Evolutionary conservation across 495 filamentous ascomycete genomes (phyloP), one percentile per base, ranked within the genome.

Genomic region (Xylaria venustula): DNA sequence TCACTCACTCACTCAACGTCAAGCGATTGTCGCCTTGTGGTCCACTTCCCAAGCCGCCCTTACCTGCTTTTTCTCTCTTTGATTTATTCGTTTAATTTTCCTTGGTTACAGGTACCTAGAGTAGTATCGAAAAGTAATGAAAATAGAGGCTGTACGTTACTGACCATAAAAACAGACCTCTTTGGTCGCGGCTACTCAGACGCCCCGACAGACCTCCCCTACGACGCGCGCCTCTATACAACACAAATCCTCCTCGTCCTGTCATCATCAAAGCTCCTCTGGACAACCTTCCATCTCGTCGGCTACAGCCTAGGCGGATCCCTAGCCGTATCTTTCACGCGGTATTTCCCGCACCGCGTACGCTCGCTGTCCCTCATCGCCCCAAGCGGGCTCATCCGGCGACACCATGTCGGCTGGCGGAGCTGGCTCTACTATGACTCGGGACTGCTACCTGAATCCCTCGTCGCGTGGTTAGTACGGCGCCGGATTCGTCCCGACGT

Each of bases 271-370:
- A 77, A 79, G 2, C 65, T 91, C n/a, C 67, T 85, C 30, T 92
- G 90, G 90, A 83, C 82, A 19, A 80, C 78, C 50, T 91, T 97
- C 74, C 80, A 81, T 17, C 71, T 97, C 0, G 74, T 94, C 12
- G 93, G 93, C 2, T 97, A 95, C 74, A 92, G 88, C 0, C 80
- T 98, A 0, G 92, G 93, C 25, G 93, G 93, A 47, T 88, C 88
- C 36, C 86, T 97, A 47, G 80, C 83, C 11, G 86, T 87, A 9
- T 79, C 85, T n/a, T 95, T 96, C 65, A 85, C 90, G 1, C 78
- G 81, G 8, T 79, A 83, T 58, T 91, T 93, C 67, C 88, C 90
- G 0, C 70, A 84, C 20, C 73, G 91, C 7, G 69, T 96, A 12
- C 79, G 78, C 11, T 81, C 81, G 5, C 74, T 97, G 9, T 79